Conservation (phyloP, 2,329 filamentous ascomycete genomes). For the Cladosporium cucumerinum region DNA sequence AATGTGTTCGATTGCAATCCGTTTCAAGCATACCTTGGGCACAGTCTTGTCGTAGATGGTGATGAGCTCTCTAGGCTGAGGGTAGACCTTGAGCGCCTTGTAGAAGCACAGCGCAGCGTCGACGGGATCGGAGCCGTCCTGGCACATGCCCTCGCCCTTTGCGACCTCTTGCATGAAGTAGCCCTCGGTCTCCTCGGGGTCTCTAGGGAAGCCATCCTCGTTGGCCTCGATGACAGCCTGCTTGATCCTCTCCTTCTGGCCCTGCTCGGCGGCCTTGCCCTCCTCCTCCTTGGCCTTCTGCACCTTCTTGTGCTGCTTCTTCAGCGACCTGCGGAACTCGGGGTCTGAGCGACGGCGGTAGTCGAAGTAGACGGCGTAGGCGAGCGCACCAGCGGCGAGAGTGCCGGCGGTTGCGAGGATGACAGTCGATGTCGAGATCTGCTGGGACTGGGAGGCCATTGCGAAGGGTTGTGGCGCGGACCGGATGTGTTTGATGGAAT, state of each 20-base stretch:
- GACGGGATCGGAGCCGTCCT: slow-evolving; percentile 73
- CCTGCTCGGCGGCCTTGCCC: slow-evolving; percentile 61
- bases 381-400: slow-evolving; percentile 56
- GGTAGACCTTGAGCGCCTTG: slow-evolving; percentile 98
- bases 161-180: slow-evolving; percentile 98
- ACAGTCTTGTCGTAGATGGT: slow-evolving; percentile 98
- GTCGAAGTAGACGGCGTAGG: slow-evolving; percentile 66
- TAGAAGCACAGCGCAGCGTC: slow-evolving; percentile 95
- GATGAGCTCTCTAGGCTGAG: slow-evolving; percentile 86
- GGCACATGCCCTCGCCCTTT: slow-evolving; percentile 76
- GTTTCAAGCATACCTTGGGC: slow-evolving; percentile 66
- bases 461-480: not conserved
- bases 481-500: not conserved
- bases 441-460: slow-evolving; percentile 36
- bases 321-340: slow-evolving; percentile 61
- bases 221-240: slow-evolving; percentile 74
- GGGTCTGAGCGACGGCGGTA: slow-evolving; percentile 62
- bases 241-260: slow-evolving; percentile 72
- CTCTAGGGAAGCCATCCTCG: slow-evolving; percentile 85
- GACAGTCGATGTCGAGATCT: slow-evolving; percentile 56
- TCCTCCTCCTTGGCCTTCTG: slow-evolving; percentile 69
- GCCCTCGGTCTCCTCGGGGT: slow-evolving; percentile 87
- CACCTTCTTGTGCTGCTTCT: slow-evolving; percentile 72
- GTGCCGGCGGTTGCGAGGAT: slow-evolving; percentile 57
- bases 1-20: too few relatives aligned